Conservation (phyloP, 345 rosid species). For the Lagerstroemia speciosa region DNA sequence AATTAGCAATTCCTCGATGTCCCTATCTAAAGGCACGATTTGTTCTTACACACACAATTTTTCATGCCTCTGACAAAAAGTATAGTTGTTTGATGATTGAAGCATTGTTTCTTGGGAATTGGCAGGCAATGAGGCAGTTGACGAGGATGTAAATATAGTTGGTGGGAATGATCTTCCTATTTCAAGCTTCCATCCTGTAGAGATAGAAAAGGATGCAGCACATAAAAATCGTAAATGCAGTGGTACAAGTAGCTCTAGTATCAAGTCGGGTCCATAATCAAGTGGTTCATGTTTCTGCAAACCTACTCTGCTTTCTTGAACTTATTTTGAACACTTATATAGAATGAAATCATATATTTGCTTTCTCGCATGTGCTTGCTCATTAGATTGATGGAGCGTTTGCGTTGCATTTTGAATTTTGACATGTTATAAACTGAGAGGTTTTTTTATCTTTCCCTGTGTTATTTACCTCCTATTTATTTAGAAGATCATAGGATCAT, state of each 20-base stretch:
- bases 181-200: slow-evolving; percentile 41
- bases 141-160: slow-evolving; percentile 73
- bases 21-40: slow-evolving; percentile 27
- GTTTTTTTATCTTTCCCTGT: slow-evolving; percentile 2
- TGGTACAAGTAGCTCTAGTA: slow-evolving; percentile 64
- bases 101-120: background rate
- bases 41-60: too few relatives aligned
- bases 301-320: slow-evolving; percentile 11
- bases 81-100: background rate
- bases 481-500: too few relatives aligned
- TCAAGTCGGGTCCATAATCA: slow-evolving; percentile 69
- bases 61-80: too few relatives aligned
- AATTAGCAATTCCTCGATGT: slow-evolving; percentile 54
- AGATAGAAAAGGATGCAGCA: slow-evolving; percentile 54
- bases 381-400: background rate
- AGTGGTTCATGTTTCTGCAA: slow-evolving; percentile 49
- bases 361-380: background rate
- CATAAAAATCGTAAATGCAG: slow-evolving; percentile 43
- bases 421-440: too few relatives aligned
- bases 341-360: too few relatives aligned
- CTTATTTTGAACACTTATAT: too few relatives aligned
- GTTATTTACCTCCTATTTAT: too few relatives aligned
- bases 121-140: slow-evolving; percentile 49
- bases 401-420: background rate
- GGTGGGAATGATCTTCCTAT: slow-evolving; percentile 63